These are phyloP conservation scores for Pogostemon cablin DNA, from an alignment of 257 asterid genomes.

Conservation along the genomic window DNA sequence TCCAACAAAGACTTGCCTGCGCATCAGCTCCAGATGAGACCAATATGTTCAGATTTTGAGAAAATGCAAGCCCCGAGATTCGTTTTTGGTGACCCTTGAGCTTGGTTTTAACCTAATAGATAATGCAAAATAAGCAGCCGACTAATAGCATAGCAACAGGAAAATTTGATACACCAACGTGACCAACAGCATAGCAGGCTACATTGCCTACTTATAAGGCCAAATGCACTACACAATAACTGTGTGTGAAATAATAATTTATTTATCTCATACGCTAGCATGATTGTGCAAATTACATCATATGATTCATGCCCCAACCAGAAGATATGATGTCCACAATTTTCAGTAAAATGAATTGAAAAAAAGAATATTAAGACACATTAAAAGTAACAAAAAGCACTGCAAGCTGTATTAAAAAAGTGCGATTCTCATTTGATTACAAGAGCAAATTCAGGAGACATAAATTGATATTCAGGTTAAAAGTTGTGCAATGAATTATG, in stretches of 20 bases:
- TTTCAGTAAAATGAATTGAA: not conserved
- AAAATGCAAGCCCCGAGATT: slow-evolving; percentile 94
- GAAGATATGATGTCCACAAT: slow-evolving; percentile 15
- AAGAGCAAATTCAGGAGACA: not conserved
- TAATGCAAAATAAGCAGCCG: not conserved
- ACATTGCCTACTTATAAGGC: not conserved
- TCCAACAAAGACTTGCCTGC: slow-evolving; percentile 51
- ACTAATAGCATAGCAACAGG: not conserved
- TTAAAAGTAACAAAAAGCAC: not conserved
- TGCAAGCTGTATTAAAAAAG: not conserved
- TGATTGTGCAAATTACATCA: not conserved
- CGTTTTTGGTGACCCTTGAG: slow-evolving; percentile 95
- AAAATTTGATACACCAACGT: not conserved
- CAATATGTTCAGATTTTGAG: slow-evolving; percentile 77
- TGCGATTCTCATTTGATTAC: not conserved
- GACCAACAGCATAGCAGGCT: slow-evolving; percentile 10
- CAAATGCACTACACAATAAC: not conserved
- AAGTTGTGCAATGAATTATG: not conserved
- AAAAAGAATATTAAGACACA: not conserved
- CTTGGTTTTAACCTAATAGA: slow-evolving; percentile 75
- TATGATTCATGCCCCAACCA: not conserved
- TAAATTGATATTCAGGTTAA: not conserved
- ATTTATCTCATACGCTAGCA: not conserved
- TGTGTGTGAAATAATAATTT: not conserved
- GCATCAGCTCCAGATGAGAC: slow-evolving; percentile 99